Percentiles rank a stretch among this genome's conserved stretches.
Evolutionary conservation across 495 filamentous ascomycete genomes (phyloP).

Genomic region (Penicillium goetzii): DNA sequence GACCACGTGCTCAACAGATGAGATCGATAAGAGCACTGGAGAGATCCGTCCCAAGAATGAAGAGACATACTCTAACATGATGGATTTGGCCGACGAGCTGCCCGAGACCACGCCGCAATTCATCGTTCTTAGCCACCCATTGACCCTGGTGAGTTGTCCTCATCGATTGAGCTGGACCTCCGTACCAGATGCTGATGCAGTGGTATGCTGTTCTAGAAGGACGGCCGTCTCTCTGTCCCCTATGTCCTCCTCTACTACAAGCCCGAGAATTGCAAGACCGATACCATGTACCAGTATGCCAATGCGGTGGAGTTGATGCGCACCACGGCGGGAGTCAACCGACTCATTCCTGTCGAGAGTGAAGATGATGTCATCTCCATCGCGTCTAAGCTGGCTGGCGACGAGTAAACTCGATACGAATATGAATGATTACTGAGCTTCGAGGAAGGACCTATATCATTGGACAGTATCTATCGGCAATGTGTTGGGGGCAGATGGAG

Average conservation of each 20-base stretch:
- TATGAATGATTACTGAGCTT: background rate
- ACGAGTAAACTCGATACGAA: conserved; percentile 32
- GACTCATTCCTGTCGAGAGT: conserved; percentile 76
- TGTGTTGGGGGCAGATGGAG: conserved; percentile 11
- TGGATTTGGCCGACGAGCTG: conserved; percentile 81
- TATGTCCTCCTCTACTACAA: conserved; percentile 95
- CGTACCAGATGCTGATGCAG: conserved; percentile 4
- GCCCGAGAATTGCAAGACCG: conserved; percentile 80
- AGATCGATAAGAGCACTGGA: conserved; percentile 81
- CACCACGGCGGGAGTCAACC: conserved; percentile 81
- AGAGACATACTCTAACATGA: conserved; percentile 75
- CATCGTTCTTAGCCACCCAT: conserved; percentile 84
- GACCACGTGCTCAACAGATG: conserved; percentile 31
- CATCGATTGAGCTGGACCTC: conserved; percentile 1
- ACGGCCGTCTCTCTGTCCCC: conserved; percentile 69
- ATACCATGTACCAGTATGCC: conserved; percentile 89
- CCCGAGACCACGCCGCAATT: conserved; percentile 92
- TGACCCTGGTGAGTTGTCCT: conserved; percentile 68
- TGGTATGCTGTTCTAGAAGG: conserved; percentile 44
- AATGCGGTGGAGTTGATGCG: conserved; percentile 94
- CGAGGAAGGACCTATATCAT: background rate
- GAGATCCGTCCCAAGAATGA: conserved; percentile 82
- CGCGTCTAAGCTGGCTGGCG: conserved; percentile 64
- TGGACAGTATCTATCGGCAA: conserved; percentile 8
- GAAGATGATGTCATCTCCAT: conserved; percentile 77